Conservation (phyloP, 2,329 filamentous ascomycete genomes). For the Bipolaris sorokiniana region DNA sequence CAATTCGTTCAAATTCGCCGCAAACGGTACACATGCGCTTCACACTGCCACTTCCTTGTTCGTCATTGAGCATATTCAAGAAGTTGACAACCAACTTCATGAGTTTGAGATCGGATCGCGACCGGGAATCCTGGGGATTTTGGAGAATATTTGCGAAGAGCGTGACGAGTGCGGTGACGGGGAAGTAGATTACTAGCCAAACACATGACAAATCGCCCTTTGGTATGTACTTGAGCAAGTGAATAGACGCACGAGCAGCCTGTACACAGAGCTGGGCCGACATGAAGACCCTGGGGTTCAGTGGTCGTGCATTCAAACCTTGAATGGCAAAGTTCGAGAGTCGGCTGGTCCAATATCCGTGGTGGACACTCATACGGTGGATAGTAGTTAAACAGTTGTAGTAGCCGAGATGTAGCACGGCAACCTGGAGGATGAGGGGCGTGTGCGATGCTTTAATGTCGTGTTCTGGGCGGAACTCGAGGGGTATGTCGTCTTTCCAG, state of each 20-base stretch:
- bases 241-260: slow-evolving; percentile 89
- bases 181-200: slow-evolving; percentile 97
- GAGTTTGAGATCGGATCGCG: slow-evolving; percentile 84
- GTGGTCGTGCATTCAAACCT: slow-evolving; percentile 84
- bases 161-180: slow-evolving; percentile 91
- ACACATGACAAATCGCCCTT: slow-evolving; percentile 94
- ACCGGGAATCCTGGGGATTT: slow-evolving; percentile 87
- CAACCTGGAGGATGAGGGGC: slow-evolving; percentile 90
- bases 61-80: slow-evolving; percentile 83
- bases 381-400: slow-evolving; percentile 98
- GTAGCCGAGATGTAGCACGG: slow-evolving; percentile 94
- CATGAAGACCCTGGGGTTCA: slow-evolving; percentile 94
- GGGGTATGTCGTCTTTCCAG: slow-evolving; percentile 94
- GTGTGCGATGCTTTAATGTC: slow-evolving; percentile 94
- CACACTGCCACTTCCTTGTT: slow-evolving; percentile 88
- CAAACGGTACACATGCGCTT: slow-evolving; percentile 93
- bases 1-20: slow-evolving; percentile 95
- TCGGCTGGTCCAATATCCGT: slow-evolving; percentile 96
- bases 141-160: slow-evolving; percentile 96
- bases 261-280: slow-evolving; percentile 92
- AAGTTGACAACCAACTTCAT: slow-evolving; percentile 96
- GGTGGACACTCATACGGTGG: slow-evolving; percentile 97
- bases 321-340: slow-evolving; percentile 95
- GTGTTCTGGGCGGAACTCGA: slow-evolving; percentile 96
- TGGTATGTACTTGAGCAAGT: slow-evolving; percentile 92